These are phyloP conservation scores for Apophysomyces sp. DNA, from an alignment of 371 early-diverging fungal genomes.

Conservation along the genomic window DNA sequence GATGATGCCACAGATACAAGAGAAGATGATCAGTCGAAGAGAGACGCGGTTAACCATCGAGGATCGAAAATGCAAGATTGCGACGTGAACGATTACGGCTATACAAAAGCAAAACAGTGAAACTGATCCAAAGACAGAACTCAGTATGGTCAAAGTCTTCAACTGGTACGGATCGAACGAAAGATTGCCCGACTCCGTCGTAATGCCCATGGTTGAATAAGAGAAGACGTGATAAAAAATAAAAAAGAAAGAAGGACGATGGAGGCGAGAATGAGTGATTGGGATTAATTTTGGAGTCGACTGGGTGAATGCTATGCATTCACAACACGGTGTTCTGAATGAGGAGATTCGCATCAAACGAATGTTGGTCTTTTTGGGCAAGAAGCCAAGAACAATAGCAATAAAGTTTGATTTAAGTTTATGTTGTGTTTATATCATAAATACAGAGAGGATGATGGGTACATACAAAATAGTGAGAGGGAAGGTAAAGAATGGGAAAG, in stretches of 20 bases:
- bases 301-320: neutral
- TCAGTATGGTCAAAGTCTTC: neutral
- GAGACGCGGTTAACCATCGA: constrained; percentile 31
- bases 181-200: too few relatives aligned
- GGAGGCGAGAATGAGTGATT: neutral
- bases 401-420: neutral
- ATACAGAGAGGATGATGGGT: neutral
- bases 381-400: too few relatives aligned
- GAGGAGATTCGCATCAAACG: neutral
- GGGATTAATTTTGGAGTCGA: neutral
- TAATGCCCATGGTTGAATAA: neutral
- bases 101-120: constrained; percentile 14
- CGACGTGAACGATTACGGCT: constrained; percentile 17
- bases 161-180: neutral
- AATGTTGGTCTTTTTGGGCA: neutral
- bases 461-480: neutral
- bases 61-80: constrained; percentile 22
- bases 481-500: neutral
- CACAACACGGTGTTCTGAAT: neutral
- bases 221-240: neutral
- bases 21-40: constrained; percentile 29
- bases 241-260: neutral
- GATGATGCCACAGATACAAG: constrained; percentile 18
- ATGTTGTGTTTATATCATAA: neutral
- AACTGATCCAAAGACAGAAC: neutral